phyloP scores from a whole-genome alignment of 2,329 filamentous ascomycete species.

The Ustulina deusta region DNA sequence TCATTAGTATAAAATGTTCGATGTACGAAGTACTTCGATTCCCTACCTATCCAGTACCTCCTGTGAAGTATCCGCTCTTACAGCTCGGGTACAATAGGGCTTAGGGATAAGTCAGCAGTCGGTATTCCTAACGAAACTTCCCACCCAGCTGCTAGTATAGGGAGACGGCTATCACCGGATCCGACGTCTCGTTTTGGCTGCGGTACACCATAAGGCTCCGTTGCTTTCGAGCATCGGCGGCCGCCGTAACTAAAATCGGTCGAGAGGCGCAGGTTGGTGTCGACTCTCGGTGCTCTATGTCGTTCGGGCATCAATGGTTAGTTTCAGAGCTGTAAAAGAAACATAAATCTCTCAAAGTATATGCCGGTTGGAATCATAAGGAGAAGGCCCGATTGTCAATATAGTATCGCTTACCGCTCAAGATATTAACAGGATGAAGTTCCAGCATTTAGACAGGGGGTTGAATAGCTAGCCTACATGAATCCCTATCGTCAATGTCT shows the following conservation, averaged over 20 bases:
- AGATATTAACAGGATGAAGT: no score
- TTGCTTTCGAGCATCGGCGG: background rate
- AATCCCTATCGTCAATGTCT: background rate
- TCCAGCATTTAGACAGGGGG: no score
- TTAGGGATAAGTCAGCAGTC: background rate
- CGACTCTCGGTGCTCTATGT: background rate
- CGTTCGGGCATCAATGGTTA: background rate
- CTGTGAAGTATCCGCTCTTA: constrained; percentile 2
- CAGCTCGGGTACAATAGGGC: background rate
- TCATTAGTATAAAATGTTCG: background rate
- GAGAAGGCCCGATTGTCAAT: no score
- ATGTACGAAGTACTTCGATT: background rate
- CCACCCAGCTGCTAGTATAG: background rate
- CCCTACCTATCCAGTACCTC: background rate
- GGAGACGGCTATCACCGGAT: background rate
- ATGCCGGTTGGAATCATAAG: no score
- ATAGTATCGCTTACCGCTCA: no score
- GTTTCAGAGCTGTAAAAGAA: no score
- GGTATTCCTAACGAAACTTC: background rate
- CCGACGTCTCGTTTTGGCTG: background rate
- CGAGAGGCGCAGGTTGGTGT: background rate
- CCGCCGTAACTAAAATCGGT: background rate
- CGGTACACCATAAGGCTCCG: background rate
- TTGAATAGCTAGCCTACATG: background rate
- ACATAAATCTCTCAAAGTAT: no score